These are phyloP conservation scores for Coniochaeta pulveracea DNA, from an alignment of 2,329 filamentous ascomycete species.

Conservation along the genomic window DNA sequence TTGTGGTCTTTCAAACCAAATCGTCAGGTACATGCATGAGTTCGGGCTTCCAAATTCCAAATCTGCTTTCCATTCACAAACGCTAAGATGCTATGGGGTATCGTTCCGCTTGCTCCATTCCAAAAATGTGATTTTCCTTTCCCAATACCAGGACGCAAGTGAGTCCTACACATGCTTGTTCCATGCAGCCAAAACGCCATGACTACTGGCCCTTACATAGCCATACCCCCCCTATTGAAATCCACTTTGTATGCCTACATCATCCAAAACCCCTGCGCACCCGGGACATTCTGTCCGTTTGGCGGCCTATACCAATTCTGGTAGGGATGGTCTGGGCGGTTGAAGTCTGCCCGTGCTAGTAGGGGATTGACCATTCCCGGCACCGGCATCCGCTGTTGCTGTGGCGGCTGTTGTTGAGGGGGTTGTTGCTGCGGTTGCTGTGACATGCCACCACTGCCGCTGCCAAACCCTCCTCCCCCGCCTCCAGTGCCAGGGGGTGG, in stretches of 20 bases:
- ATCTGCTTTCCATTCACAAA: too few relatives aligned
- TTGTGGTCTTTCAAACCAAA: too few relatives aligned
- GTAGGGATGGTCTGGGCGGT: constrained; percentile 68
- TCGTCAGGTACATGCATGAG: too few relatives aligned
- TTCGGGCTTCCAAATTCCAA: too few relatives aligned
- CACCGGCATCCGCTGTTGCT: constrained; percentile 18
- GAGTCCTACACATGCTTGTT: neutral
- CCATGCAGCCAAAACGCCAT: neutral
- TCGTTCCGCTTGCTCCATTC: too few relatives aligned
- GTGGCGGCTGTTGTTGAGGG: constrained; percentile 15
- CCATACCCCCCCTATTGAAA: too few relatives aligned
- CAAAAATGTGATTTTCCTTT: neutral
- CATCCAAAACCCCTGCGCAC: constrained; percentile 3
- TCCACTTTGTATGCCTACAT: too few relatives aligned
- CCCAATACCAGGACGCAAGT: neutral
- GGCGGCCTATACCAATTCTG: constrained; percentile 71
- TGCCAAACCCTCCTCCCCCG: neutral
- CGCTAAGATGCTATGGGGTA: too few relatives aligned
- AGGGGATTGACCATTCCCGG: constrained; percentile 53
- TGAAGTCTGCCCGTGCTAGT: constrained; percentile 60
- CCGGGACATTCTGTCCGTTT: constrained; percentile 21
- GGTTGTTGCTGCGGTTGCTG: constrained; percentile 14
- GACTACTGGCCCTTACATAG: too few relatives aligned
- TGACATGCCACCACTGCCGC: neutral
- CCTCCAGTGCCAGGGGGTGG: constrained; percentile 14